Base-by-base conservation (phyloP, 495 filamentous ascomycete genomes). In the Tuber calosporum region DNA sequence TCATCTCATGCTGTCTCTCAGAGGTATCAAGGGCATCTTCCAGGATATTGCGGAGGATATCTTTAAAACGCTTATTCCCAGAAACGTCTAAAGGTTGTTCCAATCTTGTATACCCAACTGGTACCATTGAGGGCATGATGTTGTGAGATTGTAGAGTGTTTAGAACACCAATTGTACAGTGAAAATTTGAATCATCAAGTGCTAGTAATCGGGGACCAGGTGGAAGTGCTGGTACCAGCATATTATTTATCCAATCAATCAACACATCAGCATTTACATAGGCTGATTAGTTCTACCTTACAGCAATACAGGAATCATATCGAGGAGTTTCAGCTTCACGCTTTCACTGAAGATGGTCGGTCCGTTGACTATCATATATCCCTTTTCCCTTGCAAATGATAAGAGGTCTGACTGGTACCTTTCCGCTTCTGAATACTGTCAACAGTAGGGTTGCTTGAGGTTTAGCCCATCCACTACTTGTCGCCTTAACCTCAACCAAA, bases 41-140 rank as follows among this genome's bases (percentile, higher is more conserved):
- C 6, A 71, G 17, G 26, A 69, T 34, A 19, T 74, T 39, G 34
- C 43, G 62, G 34, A 73, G n/a, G 19, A 40, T 19, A 74, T 66
- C 68, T 36, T 75, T 75, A 2, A 75, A 68, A 1, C 34, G 69
- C n/a, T 71, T 62, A 39, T 75, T 78, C n/a, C 75, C 69, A 43
- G 41, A 17, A 8, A 73, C 69, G 69, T 75, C 75, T 1, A 75
- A 43, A 3, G 36, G 45, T 37, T 78, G 75, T 22, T 72, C 38
- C 17, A 72, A 36, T 15, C 73, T 53, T 1, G 69, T 72, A 70
- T 66, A 71, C n/a, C n/a, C n/a, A n/a, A n/a, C n/a, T n/a, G n/a
- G n/a, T n/a, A n/a, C n/a, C n/a, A n/a, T n/a, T n/a, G 26, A 66
- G 26, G 70, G 66, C 38, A 53, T 69, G 13, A 74, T 74, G 30